phyloP scores from a whole-genome alignment of 1,284 basidiomycete species.

The Volvariella volvacea region DNA sequence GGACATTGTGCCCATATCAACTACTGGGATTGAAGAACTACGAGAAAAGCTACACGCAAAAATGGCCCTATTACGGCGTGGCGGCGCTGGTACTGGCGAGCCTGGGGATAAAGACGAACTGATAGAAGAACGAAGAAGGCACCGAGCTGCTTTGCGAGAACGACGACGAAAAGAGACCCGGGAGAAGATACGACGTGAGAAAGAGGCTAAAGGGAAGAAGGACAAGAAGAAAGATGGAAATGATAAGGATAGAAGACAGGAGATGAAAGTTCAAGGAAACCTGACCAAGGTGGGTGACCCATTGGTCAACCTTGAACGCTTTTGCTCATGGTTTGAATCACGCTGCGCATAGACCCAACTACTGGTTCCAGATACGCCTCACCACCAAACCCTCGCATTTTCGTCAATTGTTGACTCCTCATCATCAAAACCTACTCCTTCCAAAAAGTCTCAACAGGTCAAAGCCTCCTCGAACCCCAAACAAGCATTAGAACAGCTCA shows the following conservation, averaged over 20 bases:
- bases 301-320: background rate
- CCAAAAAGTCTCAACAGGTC: slow-evolving; percentile 45
- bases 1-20: slow-evolving; percentile 61
- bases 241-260: slow-evolving; percentile 34
- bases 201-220: slow-evolving; percentile 42
- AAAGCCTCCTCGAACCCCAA: slow-evolving; percentile 74
- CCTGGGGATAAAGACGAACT: slow-evolving; percentile 71
- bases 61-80: slow-evolving; percentile 64
- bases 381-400: slow-evolving; percentile 57
- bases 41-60: slow-evolving; percentile 74
- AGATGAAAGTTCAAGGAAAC: slow-evolving; percentile 33
- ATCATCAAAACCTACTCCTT: slow-evolving; percentile 8
- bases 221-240: slow-evolving; percentile 36
- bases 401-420: slow-evolving; percentile 51
- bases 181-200: slow-evolving; percentile 66
- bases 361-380: slow-evolving; percentile 52
- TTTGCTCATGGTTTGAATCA: slow-evolving; percentile 2
- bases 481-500: slow-evolving; percentile 77
- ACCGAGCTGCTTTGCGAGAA: slow-evolving; percentile 79
- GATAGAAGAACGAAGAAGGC: slow-evolving; percentile 69
- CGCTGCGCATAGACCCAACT: slow-evolving; percentile 52
- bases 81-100: slow-evolving; percentile 30
- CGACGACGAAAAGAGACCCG: slow-evolving; percentile 76
- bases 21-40: slow-evolving; percentile 62
- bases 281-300: slow-evolving; percentile 48